Percentiles rank a stretch among this genome's conserved stretches.
These are phyloP conservation scores for Fusarium sarcochroum DNA, from an alignment of 2,329 filamentous ascomycete species.

Conservation along the genomic window DNA sequence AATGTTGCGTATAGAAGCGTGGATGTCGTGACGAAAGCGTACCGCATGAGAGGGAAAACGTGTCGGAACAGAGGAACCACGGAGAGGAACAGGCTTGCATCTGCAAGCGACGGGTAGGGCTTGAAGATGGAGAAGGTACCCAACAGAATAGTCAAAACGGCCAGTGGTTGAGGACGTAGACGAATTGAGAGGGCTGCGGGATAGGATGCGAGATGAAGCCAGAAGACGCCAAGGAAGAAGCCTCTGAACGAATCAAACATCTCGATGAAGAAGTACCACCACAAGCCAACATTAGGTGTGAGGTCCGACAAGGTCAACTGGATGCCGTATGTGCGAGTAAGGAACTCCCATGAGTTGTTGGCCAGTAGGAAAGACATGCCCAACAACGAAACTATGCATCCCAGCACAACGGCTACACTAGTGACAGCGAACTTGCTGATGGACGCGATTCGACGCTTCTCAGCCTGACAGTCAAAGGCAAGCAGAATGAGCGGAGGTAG, in stretches of 20 bases:
- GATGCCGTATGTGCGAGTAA: slow-evolving; percentile 91
- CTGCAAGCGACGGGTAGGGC: slow-evolving; percentile 93
- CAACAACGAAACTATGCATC: slow-evolving; percentile 73
- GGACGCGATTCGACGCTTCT: slow-evolving; percentile 54
- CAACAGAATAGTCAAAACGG: slow-evolving; percentile 85
- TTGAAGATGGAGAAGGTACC: slow-evolving; percentile 97
- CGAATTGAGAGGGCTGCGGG: slow-evolving; percentile 88
- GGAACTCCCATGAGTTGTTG: slow-evolving; percentile 86
- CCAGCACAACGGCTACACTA: slow-evolving; percentile 67
- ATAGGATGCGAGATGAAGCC: slow-evolving; percentile 93
- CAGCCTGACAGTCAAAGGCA: slow-evolving; percentile 76
- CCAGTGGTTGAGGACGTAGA: slow-evolving; percentile 86
- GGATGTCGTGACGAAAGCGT: slow-evolving; percentile 87
- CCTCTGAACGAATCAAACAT: slow-evolving; percentile 99
- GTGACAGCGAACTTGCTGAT: slow-evolving; percentile 66
- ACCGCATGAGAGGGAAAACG: slow-evolving; percentile 92
- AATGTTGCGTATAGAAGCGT: slow-evolving; percentile 89
- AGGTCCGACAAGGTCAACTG: slow-evolving; percentile 92
- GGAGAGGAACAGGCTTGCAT: slow-evolving; percentile 88
- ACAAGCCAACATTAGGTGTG: slow-evolving; percentile 93
- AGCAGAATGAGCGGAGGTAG: slow-evolving; percentile 86
- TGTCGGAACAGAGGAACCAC: slow-evolving; percentile 90
- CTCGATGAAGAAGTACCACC: slow-evolving; percentile 99
- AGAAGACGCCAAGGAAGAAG: slow-evolving; percentile 98
- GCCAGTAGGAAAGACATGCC: slow-evolving; percentile 80